A percentile compares a stretch with the other conserved stretches of the same genome.
These are phyloP conservation scores for Corylus avellana DNA, from an alignment of 306 rosid genomes.

Conservation along the genomic window DNA sequence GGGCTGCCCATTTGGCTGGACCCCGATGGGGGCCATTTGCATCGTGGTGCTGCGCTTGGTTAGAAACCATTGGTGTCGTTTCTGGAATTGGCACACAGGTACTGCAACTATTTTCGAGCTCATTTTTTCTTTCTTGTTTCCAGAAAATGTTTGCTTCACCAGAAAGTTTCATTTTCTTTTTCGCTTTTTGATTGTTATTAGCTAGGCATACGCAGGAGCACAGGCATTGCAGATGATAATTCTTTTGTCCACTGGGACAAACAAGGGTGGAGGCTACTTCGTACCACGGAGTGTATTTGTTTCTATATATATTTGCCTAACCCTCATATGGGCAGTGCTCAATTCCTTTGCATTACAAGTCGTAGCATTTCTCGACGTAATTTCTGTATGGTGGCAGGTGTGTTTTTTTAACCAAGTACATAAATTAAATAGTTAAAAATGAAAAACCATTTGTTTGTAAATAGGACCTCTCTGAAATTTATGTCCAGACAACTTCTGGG, in stretches of 20 bases:
- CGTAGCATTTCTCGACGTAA: constrained; percentile 65
- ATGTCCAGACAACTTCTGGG: no score
- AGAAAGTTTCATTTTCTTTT: not conserved
- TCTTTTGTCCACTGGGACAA: constrained; percentile 69
- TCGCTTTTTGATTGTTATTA: constrained; percentile 18
- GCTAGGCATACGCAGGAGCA: constrained; percentile 82
- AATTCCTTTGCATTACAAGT: constrained; percentile 83
- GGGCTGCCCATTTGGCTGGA: constrained; percentile 97
- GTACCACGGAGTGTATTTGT: constrained; percentile 76
- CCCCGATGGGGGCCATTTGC: constrained; percentile 92
- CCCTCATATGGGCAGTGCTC: constrained; percentile 75
- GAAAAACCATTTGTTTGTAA: no score
- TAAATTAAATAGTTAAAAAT: not conserved
- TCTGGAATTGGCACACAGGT: constrained; percentile 92
- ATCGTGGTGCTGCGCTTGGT: constrained; percentile 97
- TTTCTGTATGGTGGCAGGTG: constrained; percentile 97
- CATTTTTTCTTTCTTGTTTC: constrained; percentile 4
- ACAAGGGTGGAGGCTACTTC: constrained; percentile 79
- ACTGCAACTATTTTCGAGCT: constrained; percentile 7
- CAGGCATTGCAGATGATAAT: constrained; percentile 78
- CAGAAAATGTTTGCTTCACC: no score
- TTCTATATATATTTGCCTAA: constrained; percentile 68
- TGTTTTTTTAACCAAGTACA: not conserved
- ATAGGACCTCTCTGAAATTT: no score
- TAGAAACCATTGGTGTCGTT: constrained; percentile 76